These are phyloP conservation scores for Saccharomycopsis fermentans DNA, from an alignment of 805 yeast species.

Conservation along the genomic window DNA sequence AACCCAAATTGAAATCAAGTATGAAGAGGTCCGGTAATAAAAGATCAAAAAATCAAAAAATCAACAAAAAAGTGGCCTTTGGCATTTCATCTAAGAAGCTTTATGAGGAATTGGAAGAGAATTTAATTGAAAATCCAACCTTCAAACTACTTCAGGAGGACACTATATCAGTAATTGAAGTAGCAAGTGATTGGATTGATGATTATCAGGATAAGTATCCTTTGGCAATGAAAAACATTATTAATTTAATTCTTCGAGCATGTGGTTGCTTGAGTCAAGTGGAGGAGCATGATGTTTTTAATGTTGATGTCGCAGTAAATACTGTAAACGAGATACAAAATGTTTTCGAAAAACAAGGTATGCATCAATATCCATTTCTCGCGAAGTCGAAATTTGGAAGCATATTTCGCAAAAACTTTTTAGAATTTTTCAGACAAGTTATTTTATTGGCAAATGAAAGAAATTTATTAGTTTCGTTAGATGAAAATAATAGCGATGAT, in stretches of 20 bases:
- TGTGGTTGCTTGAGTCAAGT: slow-evolving; percentile 64
- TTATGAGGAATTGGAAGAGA: slow-evolving; percentile 15
- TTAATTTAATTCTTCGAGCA: slow-evolving; percentile 59
- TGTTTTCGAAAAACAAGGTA: slow-evolving; percentile 46
- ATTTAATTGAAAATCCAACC: slow-evolving; percentile 36
- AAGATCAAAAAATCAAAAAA: not conserved
- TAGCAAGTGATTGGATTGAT: slow-evolving; percentile 51
- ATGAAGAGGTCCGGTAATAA: not conserved
- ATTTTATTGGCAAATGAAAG: slow-evolving; percentile 47
- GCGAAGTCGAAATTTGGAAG: slow-evolving; percentile 40
- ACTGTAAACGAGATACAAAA: slow-evolving; percentile 67
- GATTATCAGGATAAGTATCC: slow-evolving; percentile 35
- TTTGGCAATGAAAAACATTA: slow-evolving; percentile 46
- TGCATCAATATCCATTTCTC: slow-evolving; percentile 61
- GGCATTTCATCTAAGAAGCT: slow-evolving; percentile 1
- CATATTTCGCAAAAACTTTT: slow-evolving; percentile 41
- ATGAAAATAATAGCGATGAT: slow-evolving; percentile 25
- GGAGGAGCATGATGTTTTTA: slow-evolving; percentile 65
- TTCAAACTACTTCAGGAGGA: slow-evolving; percentile 43
- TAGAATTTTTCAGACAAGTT: slow-evolving; percentile 45
- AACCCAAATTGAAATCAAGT: not conserved
- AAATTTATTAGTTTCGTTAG: slow-evolving; percentile 35
- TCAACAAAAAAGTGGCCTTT: not conserved
- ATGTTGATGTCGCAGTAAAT: slow-evolving; percentile 57
- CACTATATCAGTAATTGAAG: slow-evolving; percentile 39